These are phyloP conservation scores for sweet orange (Citrus sinensis) DNA, from an alignment of 345 rosid genomes.

Conservation along the genomic window DVS_A1.0 CM039169.1:18128001-18128500, in stretches of 20 bases:
- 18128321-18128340: not conserved
- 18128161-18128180: not conserved
- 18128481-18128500: not conserved
- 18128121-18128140: not conserved
- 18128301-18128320: not conserved
- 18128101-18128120: not conserved
- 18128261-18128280: too few species aligned
- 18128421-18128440: not conserved
- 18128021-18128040: too few species aligned
- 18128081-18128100: not conserved
- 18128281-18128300: not conserved
- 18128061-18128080: too few species aligned
- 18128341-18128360: not conserved
- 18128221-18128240: not conserved
- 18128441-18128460: not conserved
- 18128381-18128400: not conserved
- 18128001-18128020: too few species aligned
- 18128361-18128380: not conserved
- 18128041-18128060: too few species aligned
- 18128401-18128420: not conserved
- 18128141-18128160: not conserved
- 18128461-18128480: too few species aligned
- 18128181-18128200: not conserved
- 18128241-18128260: too few species aligned
- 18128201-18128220: not conserved